A percentile compares a stretch with the other conserved stretches of the same genome.
These are phyloP conservation scores for Fallopia convolvulus DNA, from an alignment of 148 eudicot species.

Conservation along the genomic window DNA sequence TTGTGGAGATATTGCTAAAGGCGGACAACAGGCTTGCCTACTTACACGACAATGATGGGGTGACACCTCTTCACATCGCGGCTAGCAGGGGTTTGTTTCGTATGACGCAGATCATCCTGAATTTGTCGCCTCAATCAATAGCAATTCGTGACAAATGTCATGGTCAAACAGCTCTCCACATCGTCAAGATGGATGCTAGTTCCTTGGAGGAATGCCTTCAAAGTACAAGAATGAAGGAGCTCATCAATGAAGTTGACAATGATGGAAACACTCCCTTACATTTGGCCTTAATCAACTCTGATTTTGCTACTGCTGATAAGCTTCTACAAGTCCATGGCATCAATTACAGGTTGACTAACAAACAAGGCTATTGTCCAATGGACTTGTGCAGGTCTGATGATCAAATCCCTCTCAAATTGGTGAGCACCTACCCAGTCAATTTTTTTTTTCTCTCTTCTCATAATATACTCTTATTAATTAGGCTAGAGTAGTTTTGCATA, in stretches of 20 bases:
- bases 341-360: not conserved
- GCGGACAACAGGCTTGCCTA: not conserved
- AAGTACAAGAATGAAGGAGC: not conserved
- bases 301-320: not conserved
- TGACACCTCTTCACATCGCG: not conserved
- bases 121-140: not conserved
- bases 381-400: not conserved
- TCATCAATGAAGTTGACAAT: not conserved
- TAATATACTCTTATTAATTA: too few species aligned
- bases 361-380: not conserved
- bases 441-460: not conserved
- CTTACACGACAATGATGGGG: not conserved
- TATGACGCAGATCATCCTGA: not conserved
- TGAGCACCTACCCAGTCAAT: not conserved
- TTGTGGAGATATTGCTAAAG: not conserved
- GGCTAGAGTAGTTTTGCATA: not conserved
- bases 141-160: not conserved
- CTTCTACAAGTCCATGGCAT: not conserved
- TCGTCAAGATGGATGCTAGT: not conserved
- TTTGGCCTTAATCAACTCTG: not conserved
- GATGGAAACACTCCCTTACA: not conserved
- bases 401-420: not conserved
- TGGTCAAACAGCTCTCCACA: not conserved
- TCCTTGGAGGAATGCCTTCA: not conserved
- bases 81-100: not conserved